Base-by-base conservation (phyloP, 208 protist species). In the Porcisia deanei region DNA sequence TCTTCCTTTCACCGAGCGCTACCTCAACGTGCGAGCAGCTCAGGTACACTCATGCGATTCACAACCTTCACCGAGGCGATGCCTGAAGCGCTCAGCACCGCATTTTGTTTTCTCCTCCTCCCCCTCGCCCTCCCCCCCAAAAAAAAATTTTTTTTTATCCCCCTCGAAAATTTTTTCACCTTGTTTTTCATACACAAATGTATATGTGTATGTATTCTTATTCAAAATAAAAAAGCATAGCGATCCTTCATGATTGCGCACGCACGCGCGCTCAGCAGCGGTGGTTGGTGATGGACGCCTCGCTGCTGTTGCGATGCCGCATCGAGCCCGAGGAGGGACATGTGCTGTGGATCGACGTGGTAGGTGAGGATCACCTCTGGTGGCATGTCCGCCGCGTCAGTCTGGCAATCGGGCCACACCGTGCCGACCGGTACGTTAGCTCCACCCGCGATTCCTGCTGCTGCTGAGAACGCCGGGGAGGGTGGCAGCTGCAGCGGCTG, bases 201-300 rank as follows among this genome's bases (percentile, higher is more conserved):
- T 30, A 30, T 30, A 30, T 30, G 30, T 30, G 30, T 30, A 30
- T 30, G 30, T 30, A 0, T 30, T 30, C 30, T 18, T 20, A 30
- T 8, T 60, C 34, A 81, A 64, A 81, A 77, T 37, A 81, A 55
- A 20, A 73, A 81, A 12, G 47, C 64, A 45, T 81, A 81, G 20
- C 77, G 71, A n/a, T 81, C 77, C 73, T 73, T 81, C 22, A 81
- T 18, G 5, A 81, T 73, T 2, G 77, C 71, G 34, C 77, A 81
- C 30, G 57, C 77, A n/a, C 77, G 77, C 71, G 71, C 77, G 41
- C 77, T 81, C 55, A 81, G 71, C 71, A 81, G 58, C 22, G 77
- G 77, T 41, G 77, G 57, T 34, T 81, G 65, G n/a, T 66, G 64
- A 30, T 49, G 59, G 25, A 71, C 76, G 52, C 43, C 49, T 41